A percentile compares a stretch with the other conserved stretches of the same genome.
These are phyloP conservation scores for Yarrowia deformans DNA, from an alignment of 805 yeast species.

Conservation along the genomic window DNA sequence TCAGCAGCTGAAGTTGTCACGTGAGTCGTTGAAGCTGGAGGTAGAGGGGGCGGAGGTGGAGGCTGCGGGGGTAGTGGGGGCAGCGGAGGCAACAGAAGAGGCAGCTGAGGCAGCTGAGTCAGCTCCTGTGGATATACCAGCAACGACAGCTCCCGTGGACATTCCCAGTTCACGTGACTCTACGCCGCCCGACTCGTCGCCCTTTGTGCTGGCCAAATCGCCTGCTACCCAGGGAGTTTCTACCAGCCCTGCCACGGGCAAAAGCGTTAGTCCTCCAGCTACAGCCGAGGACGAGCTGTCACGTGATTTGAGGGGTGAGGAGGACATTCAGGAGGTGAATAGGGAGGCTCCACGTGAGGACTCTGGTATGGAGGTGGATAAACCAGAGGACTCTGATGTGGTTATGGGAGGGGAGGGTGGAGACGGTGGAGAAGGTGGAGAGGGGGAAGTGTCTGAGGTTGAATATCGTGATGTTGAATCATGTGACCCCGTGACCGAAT, in stretches of 20 bases:
- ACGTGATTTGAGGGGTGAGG: not conserved
- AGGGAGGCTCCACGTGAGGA: no score
- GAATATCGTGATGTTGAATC: not conserved
- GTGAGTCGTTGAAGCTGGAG: not conserved
- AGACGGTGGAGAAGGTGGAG: no score
- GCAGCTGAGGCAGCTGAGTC: not conserved
- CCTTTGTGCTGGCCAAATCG: constrained; percentile 3
- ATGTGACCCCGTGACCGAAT: no score
- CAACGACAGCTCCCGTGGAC: not conserved
- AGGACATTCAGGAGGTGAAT: no score
- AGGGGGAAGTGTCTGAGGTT: no score
- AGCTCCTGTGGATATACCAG: no score
- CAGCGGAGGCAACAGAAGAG: not conserved
- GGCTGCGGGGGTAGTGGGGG: not conserved
- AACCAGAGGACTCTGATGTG: no score
- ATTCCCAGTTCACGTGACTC: not conserved
- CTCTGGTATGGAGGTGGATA: no score
- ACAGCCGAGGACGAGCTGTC: constrained; percentile 11
- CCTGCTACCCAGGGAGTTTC: constrained; percentile 21
- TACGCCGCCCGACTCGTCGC: constrained; percentile 1
- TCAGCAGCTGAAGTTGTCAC: constrained; percentile 6
- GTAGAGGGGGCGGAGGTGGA: not conserved
- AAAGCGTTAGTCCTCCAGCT: constrained; percentile 1
- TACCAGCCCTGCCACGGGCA: not conserved
- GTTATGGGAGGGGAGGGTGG: no score